Conservation (phyloP, 2,329 filamentous ascomycete genomes). For the Periconia sp. region DNA sequence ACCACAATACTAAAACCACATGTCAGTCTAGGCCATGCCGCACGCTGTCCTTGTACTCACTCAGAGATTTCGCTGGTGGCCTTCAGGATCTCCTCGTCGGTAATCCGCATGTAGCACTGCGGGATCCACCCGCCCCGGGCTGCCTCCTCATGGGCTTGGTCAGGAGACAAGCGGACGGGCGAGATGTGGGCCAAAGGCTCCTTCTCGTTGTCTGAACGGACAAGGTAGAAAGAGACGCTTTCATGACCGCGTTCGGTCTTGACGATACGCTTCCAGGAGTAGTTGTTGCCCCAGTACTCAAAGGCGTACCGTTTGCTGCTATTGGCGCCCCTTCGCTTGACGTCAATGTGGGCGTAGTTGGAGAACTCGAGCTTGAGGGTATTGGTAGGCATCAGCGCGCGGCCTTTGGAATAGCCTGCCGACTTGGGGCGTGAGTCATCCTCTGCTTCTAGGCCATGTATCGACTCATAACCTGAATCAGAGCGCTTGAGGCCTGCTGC, state of each 20-base stretch:
- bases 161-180: conserved; percentile 75
- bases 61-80: conserved; percentile 83
- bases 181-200: conserved; percentile 80
- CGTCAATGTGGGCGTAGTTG: conserved; percentile 92
- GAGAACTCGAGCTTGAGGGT: conserved; percentile 91
- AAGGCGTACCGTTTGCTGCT: conserved; percentile 83
- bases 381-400: conserved; percentile 66
- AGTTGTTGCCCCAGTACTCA: conserved; percentile 88
- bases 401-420: conserved; percentile 46
- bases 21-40: conserved; percentile 22
- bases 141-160: conserved; percentile 74
- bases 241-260: conserved; percentile 69
- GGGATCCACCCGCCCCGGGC: conserved; percentile 87
- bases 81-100: conserved; percentile 71
- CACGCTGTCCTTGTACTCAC: conserved; percentile 60
- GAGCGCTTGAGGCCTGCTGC: conserved; percentile 57
- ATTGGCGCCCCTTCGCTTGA: conserved; percentile 72
- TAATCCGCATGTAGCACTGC: conserved; percentile 90
- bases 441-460: conserved; percentile 33
- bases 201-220: conserved; percentile 68
- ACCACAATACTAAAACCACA: conserved; percentile 75
- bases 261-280: conserved; percentile 79
- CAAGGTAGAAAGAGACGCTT: conserved; percentile 79
- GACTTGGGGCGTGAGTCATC: conserved; percentile 39
- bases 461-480: conserved; percentile 65